These are phyloP conservation scores for Nannochloropsis granulata DNA, from an alignment of 108 stramenopile species.

Conservation along the genomic window DNA sequence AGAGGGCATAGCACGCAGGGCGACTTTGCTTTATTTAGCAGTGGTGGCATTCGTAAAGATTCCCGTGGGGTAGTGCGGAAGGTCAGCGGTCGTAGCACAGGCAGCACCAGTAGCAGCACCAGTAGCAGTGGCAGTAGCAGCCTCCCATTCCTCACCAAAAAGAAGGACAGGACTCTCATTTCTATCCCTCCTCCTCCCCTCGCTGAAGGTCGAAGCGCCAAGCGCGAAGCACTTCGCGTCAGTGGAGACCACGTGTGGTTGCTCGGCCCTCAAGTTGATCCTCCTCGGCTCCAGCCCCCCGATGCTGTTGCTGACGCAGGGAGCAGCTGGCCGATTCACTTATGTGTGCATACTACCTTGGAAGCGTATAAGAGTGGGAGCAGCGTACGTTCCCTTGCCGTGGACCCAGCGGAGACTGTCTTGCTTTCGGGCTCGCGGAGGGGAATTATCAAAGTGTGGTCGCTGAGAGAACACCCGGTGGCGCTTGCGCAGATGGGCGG, in stretches of 20 bases:
- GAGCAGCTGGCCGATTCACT: neutral
- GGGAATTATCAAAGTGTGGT: constrained; percentile 28
- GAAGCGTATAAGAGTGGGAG: neutral
- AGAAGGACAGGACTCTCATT: neutral
- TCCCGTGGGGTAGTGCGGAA: neutral
- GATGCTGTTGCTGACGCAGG: neutral
- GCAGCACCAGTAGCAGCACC: neutral
- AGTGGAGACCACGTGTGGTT: neutral
- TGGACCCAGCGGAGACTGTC: constrained; percentile 12
- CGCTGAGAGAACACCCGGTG: constrained; percentile 21
- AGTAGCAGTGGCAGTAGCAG: neutral
- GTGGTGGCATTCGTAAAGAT: neutral
- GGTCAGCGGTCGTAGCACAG: neutral
- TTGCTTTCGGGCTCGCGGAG: constrained; percentile 19
- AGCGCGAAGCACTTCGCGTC: neutral
- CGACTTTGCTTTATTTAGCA: neutral
- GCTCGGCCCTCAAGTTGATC: neutral
- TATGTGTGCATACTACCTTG: neutral
- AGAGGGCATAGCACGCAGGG: neutral
- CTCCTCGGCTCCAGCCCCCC: neutral
- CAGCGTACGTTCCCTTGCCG: neutral
- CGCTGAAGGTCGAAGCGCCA: neutral
- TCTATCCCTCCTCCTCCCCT: neutral
- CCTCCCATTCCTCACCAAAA: neutral
- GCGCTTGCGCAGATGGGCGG: constrained; percentile 5